phyloP scores from a whole-genome alignment of 306 rosid species.

The Medicago ruthenica region DNA sequence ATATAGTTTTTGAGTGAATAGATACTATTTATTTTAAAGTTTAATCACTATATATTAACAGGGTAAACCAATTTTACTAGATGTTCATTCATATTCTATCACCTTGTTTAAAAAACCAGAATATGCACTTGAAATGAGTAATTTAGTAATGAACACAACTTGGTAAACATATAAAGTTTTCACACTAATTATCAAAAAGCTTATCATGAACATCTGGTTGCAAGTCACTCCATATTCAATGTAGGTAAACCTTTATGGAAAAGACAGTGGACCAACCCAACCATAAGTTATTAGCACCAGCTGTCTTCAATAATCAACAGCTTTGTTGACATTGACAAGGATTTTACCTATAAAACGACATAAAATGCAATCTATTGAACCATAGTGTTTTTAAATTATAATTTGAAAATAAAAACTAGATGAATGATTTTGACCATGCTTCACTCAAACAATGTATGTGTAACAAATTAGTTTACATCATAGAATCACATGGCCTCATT shows the following conservation, averaged over 20 bases:
- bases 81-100: too few species aligned
- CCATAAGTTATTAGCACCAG: constrained; percentile 37
- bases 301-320: constrained; percentile 38
- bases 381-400: too few species aligned
- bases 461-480: background rate
- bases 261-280: constrained; percentile 42
- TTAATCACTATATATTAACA: too few species aligned
- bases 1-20: too few species aligned
- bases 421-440: background rate
- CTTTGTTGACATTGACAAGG: constrained; percentile 35
- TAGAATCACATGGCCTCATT: constrained; percentile 39
- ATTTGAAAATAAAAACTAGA: constrained; percentile 10
- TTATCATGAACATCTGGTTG: constrained; percentile 15
- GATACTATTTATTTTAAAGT: too few species aligned
- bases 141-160: background rate
- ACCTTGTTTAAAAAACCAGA: background rate
- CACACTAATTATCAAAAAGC: constrained; percentile 15
- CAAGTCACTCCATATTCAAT: constrained; percentile 20
- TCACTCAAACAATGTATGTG: too few species aligned
- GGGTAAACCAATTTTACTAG: too few species aligned
- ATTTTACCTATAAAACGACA: constrained; percentile 21
- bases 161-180: background rate
- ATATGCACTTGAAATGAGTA: background rate
- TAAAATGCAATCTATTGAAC: constrained; percentile 25
- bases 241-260: constrained; percentile 38